Evolutionary conservation across 345 rosid species (phyloP).

Genomic region (Lepidium africanum): DNA sequence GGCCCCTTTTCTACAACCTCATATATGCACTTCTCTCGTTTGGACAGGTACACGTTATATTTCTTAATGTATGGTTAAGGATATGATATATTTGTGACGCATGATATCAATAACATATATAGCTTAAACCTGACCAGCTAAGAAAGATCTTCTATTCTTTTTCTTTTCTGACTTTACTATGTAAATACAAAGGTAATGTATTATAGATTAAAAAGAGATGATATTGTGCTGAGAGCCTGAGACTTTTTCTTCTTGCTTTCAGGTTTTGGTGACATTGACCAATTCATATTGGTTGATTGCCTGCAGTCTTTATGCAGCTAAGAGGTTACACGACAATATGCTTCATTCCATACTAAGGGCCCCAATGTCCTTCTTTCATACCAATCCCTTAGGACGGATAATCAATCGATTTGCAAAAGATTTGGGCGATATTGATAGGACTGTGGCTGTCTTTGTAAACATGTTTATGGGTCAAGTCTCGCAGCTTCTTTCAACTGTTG

Average conservation of each 20-base stretch:
- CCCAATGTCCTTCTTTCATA: constrained; percentile 95
- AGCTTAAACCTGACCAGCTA: constrained; percentile 1
- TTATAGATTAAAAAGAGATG: background rate
- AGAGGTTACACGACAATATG: constrained; percentile 82
- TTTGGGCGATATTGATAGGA: constrained; percentile 93
- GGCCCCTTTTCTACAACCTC: constrained; percentile 68
- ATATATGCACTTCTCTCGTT: constrained; percentile 64
- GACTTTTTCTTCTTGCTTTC: constrained; percentile 24
- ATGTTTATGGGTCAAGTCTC: constrained; percentile 83
- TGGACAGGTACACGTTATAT: constrained; percentile 66
- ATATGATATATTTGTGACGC: background rate
- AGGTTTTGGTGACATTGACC: constrained; percentile 76
- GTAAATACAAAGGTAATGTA: background rate
- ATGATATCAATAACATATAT: background rate
- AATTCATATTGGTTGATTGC: constrained; percentile 93
- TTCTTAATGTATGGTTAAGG: background rate
- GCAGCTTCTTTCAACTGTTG: constrained; percentile 92
- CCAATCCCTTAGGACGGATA: constrained; percentile 91
- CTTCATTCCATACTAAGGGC: constrained; percentile 87
- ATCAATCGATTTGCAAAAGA: constrained; percentile 98
- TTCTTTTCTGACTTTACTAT: background rate
- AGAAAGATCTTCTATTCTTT: background rate
- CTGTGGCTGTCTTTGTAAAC: constrained; percentile 62
- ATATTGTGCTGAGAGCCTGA: constrained; percentile 5
- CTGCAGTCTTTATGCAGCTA: constrained; percentile 90